Evolutionary conservation across 108 stramenopile species (phyloP).

Genomic region (Craspedostauros australis): DNA sequence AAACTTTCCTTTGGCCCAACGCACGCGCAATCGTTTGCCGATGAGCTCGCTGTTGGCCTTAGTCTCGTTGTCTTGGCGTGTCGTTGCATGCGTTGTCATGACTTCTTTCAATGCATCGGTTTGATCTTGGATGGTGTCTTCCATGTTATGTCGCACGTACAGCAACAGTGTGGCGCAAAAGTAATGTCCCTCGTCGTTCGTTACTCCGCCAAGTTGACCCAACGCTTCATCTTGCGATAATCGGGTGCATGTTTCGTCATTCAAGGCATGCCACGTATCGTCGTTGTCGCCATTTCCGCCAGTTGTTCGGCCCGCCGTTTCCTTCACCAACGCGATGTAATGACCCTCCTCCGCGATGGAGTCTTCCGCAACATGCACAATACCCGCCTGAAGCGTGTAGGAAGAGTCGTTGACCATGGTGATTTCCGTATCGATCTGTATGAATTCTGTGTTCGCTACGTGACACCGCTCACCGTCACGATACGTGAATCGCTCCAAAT

Average conservation of each 20-base stretch:
- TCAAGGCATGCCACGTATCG: neutral
- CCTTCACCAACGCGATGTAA: slow-evolving; percentile 19
- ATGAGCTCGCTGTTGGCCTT: slow-evolving; percentile 10
- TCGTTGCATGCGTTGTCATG: neutral
- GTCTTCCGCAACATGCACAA: slow-evolving; percentile 29
- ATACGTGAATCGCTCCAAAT: slow-evolving; percentile 27
- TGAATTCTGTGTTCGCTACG: neutral
- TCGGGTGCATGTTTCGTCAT: slow-evolving; percentile 22
- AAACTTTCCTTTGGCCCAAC: slow-evolving; percentile 43
- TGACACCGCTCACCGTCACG: neutral
- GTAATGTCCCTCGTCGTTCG: slow-evolving; percentile 1
- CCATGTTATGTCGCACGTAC: neutral
- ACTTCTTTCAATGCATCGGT: neutral
- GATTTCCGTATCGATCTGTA: neutral
- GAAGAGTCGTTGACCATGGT: neutral
- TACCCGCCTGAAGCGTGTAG: slow-evolving; percentile 17
- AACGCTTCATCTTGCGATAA: slow-evolving; percentile 10
- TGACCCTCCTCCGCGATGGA: slow-evolving; percentile 31
- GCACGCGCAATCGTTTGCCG: slow-evolving; percentile 25
- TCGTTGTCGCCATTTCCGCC: neutral
- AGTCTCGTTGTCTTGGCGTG: neutral
- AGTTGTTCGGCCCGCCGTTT: no score
- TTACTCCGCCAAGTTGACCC: slow-evolving; percentile 9
- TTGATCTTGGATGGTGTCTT: neutral
- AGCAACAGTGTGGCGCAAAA: slow-evolving; percentile 6